A percentile compares a stretch with the other conserved stretches of the same genome.
phyloP scores from a whole-genome alignment of 2,329 filamentous ascomycete genomes.

The Myriangium duriaei region DNA sequence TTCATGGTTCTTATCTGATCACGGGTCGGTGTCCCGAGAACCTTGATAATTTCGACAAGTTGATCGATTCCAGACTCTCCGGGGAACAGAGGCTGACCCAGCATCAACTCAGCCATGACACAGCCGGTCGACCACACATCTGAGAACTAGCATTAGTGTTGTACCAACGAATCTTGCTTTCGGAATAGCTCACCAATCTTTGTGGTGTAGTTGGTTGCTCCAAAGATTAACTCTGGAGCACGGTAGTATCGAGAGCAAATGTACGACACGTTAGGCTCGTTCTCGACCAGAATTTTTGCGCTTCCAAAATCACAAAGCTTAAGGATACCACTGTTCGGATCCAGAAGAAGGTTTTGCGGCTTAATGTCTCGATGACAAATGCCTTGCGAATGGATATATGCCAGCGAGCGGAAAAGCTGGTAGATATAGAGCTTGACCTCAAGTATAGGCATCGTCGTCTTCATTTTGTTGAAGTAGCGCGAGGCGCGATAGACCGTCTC shows the following conservation, averaged over 20 bases:
- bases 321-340: conserved; percentile 78
- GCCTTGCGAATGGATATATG: conserved; percentile 97
- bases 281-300: conserved; percentile 95
- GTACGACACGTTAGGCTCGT: conserved; percentile 98
- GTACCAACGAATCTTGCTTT: too few relatives aligned
- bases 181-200: conserved; percentile 98
- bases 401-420: conserved; percentile 93
- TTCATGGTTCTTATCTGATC: conserved; percentile 99
- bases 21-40: conserved; percentile 86
- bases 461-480: conserved; percentile 99
- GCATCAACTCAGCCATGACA: conserved; percentile 98
- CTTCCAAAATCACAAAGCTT: conserved; percentile 99
- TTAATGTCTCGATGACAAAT: conserved; percentile 99
- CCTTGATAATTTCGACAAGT: conserved; percentile 98
- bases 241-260: conserved; percentile 99
- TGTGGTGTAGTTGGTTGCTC: conserved; percentile 97
- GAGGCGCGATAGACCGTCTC: conserved; percentile 98
- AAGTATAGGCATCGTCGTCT: conserved; percentile 97
- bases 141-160: too few relatives aligned
- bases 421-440: conserved; percentile 99
- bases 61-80: conserved; percentile 98
- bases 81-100: conserved; percentile 93
- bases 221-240: conserved; percentile 94
- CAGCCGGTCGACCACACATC: conserved; percentile 99
- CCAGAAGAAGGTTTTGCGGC: conserved; percentile 90